These are phyloP conservation scores for Chrysanthemum seticuspe DNA, from an alignment of 129 eudicot genomes.

Conservation along the genomic window DNA sequence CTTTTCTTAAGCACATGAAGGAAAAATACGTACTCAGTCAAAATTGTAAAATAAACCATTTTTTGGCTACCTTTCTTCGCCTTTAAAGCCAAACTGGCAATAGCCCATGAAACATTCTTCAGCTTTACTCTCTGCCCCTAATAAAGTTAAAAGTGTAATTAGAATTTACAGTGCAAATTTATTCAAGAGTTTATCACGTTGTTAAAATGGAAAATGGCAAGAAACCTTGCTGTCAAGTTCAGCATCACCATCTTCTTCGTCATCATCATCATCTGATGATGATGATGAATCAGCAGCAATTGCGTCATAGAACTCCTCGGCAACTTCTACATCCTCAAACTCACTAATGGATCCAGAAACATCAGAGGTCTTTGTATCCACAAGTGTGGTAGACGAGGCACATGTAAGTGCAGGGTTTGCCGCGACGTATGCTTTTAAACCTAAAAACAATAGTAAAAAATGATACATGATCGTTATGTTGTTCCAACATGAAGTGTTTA, in stretches of 20 bases:
- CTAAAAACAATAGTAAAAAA: conserved; percentile 32
- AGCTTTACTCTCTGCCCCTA: conserved; percentile 74
- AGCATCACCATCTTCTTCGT: conserved; percentile 59
- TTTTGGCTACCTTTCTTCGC: conserved; percentile 50
- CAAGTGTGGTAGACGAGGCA: conserved; percentile 47
- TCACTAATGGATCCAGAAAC: conserved; percentile 51
- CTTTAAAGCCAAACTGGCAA: conserved; percentile 51
- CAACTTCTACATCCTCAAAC: conserved; percentile 52
- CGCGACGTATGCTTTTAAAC: conserved; percentile 84
- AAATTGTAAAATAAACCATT: background rate
- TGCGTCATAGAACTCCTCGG: conserved; percentile 88
- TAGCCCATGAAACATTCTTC: conserved; percentile 87
- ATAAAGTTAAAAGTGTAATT: conserved; percentile 15
- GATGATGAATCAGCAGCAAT: conserved; percentile 65
- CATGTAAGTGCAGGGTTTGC: conserved; percentile 72
- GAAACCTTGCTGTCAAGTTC: conserved; percentile 59
- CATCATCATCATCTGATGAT: conserved; percentile 49
- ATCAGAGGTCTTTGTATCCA: conserved; percentile 56
- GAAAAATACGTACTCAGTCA: background rate
- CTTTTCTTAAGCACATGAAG: conserved; percentile 9
- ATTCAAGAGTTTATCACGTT: conserved; percentile 13
- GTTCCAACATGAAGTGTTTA: too few relatives aligned
- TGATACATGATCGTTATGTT: background rate
- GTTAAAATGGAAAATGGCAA: background rate
- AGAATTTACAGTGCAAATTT: conserved; percentile 10